Evolutionary conservation across 495 filamentous ascomycete species (phyloP), one percentile per base, ranked within the genome.

Genomic region (Hypoxylon cercidicola): DNA sequence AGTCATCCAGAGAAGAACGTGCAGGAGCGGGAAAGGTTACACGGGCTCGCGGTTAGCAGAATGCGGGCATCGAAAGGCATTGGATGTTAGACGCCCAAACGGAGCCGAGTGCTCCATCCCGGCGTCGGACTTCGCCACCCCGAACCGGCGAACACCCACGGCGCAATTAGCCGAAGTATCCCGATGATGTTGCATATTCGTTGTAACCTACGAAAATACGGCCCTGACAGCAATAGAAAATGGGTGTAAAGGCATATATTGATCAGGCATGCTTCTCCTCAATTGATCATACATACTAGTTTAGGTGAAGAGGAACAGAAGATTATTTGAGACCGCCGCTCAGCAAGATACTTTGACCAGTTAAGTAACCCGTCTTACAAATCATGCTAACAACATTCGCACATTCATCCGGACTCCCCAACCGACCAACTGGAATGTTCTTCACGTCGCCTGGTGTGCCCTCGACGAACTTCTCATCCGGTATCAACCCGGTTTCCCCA

Each of bases 351-450:
- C 82, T 86, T 73, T 86, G 85, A 13, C 82, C 86, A 4, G 89
- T 92, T 76, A 90, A 79, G 66, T 90, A 92, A 4, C 88, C 89
- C 12, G 87, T 91, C 59, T 77, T 84, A 53, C 84, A 84, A 52
- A 90, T 75, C 87, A 90, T 88, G 1, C 78, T 79, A 13, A 93
- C 88, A 32, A 85, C 83, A 74, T 89, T 88, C 0, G 87, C 88
- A 39, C 87, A 83, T 75, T 93, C 89, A 39, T 86, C 79, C 4
- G 88, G 87, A n/a, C 74, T 79, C 1, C 89, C 89, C 16, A 91
- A 71, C 39, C 89, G 74, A 5, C 84, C 82, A 6, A 91, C 72
- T 0, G 89, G 89, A 49, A 91, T 89, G 70, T 77, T 75, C 40
- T 43, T 71, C 12, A 82, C 82, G 44, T 83, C 81, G 13, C 84